phyloP scores from a whole-genome alignment of 768 basidiomycete species.

The Rhodosporidiobolus sp. region DNA sequence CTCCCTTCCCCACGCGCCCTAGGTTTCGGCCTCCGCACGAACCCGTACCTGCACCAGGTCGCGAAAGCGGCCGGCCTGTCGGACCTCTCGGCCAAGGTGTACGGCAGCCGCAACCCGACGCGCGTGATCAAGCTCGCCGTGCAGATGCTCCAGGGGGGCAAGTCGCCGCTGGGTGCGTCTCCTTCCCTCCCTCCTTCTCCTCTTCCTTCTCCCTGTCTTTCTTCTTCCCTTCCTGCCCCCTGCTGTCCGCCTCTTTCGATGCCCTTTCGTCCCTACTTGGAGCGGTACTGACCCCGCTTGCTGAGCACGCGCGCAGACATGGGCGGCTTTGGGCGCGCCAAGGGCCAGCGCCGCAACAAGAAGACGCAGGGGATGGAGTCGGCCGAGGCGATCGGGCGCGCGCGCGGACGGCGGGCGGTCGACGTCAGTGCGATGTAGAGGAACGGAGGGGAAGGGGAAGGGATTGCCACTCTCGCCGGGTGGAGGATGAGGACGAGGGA shows the following conservation, averaged over 20 bases:
- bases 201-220: background rate
- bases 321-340: slow-evolving; percentile 34
- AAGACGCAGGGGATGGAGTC: slow-evolving; percentile 39
- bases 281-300: background rate
- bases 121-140: slow-evolving; percentile 82
- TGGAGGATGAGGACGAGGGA: no score
- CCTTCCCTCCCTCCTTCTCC: background rate
- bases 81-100: slow-evolving; percentile 90
- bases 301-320: slow-evolving; percentile 23
- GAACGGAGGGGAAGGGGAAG: background rate
- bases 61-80: slow-evolving; percentile 91
- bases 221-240: background rate
- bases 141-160: slow-evolving; percentile 78
- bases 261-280: background rate
- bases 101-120: slow-evolving; percentile 82
- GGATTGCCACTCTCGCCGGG: no score
- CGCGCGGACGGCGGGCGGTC: slow-evolving; percentile 26
- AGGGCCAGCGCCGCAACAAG: slow-evolving; percentile 40
- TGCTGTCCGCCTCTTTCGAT: no score
- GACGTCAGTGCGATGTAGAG: slow-evolving; percentile 6
- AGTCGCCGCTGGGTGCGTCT: slow-evolving; percentile 62
- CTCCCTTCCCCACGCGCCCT: slow-evolving; percentile 53
- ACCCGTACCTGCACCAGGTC: slow-evolving; percentile 78
- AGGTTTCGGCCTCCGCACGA: slow-evolving; percentile 88
- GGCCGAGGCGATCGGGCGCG: slow-evolving; percentile 32